Conservation (phyloP, 805 yeast species). For the Metahyphopichia silvanorum region DNA sequence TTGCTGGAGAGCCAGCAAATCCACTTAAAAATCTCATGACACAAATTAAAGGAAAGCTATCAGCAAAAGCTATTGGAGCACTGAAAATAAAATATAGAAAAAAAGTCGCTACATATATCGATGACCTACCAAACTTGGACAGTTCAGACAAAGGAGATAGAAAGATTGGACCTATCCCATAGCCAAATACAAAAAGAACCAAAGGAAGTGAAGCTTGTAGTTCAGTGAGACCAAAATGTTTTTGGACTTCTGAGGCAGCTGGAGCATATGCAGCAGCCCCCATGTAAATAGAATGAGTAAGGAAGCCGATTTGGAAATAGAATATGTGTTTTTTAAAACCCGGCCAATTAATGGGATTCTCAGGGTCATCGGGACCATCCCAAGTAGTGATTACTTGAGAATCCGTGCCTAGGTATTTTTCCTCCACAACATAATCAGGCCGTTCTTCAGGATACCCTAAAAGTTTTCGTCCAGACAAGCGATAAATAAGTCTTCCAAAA, state of each 20-base stretch:
- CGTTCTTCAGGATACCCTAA: slow-evolving; percentile 23
- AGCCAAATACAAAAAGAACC: slow-evolving; percentile 53
- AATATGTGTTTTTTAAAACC: slow-evolving; percentile 29
- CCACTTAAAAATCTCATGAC: slow-evolving; percentile 51
- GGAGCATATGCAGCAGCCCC: slow-evolving; percentile 54
- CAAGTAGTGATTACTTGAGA: slow-evolving; percentile 15
- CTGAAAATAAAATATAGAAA: slow-evolving; percentile 45
- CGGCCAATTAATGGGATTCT: slow-evolving; percentile 53
- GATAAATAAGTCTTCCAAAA: slow-evolving; percentile 23
- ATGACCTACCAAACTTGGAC: slow-evolving; percentile 45
- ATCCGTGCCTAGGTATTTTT: slow-evolving; percentile 12
- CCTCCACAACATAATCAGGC: slow-evolving; percentile 22
- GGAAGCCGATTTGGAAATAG: slow-evolving; percentile 31
- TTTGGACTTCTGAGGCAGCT: slow-evolving; percentile 37
- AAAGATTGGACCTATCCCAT: slow-evolving; percentile 55
- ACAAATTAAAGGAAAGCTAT: slow-evolving; percentile 45
- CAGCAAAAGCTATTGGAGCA: slow-evolving; percentile 47
- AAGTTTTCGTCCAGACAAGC: slow-evolving; percentile 19
- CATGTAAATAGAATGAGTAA: slow-evolving; percentile 48
- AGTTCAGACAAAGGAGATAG: slow-evolving; percentile 55
- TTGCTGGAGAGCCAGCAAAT: slow-evolving; percentile 47
- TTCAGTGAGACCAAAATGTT: slow-evolving; percentile 40
- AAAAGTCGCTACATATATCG: slow-evolving; percentile 41
- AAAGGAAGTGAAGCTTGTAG: slow-evolving; percentile 42
- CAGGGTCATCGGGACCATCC: slow-evolving; percentile 43